phyloP scores from a whole-genome alignment of 2,329 filamentous ascomycete genomes.

The Diplodia intermedia region DNA sequence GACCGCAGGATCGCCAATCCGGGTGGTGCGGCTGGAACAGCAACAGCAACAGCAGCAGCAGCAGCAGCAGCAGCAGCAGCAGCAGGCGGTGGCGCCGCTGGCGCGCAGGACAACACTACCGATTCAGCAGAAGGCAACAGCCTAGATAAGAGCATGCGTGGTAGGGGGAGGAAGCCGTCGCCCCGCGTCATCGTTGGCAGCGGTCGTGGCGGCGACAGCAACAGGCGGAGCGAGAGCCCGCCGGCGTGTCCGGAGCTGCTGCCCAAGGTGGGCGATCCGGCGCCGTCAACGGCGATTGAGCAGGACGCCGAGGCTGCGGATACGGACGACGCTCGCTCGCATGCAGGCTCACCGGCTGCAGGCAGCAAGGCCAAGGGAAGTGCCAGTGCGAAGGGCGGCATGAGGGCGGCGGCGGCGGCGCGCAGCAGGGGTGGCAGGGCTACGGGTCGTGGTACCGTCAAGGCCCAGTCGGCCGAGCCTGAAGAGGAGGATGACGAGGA shows the following conservation, averaged over 20 bases:
- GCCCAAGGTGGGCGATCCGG: slow-evolving; percentile 22
- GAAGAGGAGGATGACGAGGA: slow-evolving; percentile 37
- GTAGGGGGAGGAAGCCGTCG: background rate
- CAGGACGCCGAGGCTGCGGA: background rate
- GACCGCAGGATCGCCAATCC: slow-evolving; percentile 39
- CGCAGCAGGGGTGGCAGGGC: slow-evolving; percentile 34
- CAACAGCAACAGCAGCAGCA: background rate
- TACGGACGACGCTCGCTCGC: slow-evolving; percentile 12
- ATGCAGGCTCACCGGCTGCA: slow-evolving; percentile 12
- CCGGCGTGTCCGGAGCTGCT: slow-evolving; percentile 28
- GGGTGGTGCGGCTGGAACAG: background rate
- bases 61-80: slow-evolving; percentile 14
- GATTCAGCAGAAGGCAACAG: slow-evolving; percentile 19
- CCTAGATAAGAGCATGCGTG: background rate
- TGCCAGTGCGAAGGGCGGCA: slow-evolving; percentile 38
- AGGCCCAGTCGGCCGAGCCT: slow-evolving; percentile 19
- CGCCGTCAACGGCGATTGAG: background rate
- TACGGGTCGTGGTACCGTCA: background rate
- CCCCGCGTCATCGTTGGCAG: background rate
- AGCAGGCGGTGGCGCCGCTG: slow-evolving; percentile 30
- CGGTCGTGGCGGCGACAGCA: background rate
- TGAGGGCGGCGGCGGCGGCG: slow-evolving; percentile 37
- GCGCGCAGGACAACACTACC: too few relatives aligned
- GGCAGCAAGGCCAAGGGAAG: slow-evolving; percentile 11
- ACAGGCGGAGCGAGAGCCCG: slow-evolving; percentile 29